A percentile compares a stretch with the other conserved stretches of the same genome.
Evolutionary conservation across 129 eudicot species (phyloP).

Genomic region (Flaveria ramosissima): DNA sequence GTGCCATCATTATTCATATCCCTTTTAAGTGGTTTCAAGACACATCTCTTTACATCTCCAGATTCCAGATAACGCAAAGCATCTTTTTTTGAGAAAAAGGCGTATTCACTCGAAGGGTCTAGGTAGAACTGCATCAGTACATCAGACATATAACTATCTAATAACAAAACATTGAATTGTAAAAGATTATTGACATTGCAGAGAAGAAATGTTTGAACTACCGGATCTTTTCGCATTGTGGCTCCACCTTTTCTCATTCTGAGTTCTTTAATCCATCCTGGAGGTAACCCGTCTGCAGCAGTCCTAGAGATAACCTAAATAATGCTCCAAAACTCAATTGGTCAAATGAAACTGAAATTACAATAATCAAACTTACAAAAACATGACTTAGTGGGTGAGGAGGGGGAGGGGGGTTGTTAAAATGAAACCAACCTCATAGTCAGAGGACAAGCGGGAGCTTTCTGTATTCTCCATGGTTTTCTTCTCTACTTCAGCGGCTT

Average conservation of each 20-base stretch:
- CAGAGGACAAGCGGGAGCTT: slow-evolving; percentile 20
- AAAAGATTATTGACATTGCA: neutral
- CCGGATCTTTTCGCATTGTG: slow-evolving; percentile 49
- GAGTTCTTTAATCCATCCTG: slow-evolving; percentile 79
- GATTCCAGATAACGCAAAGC: slow-evolving; percentile 71
- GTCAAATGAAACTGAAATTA: slow-evolving; percentile 8
- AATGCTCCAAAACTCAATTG: slow-evolving; percentile 28
- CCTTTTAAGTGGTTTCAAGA: slow-evolving; percentile 46
- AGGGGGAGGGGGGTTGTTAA: neutral
- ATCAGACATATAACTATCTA: slow-evolving; percentile 4
- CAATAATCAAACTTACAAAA: slow-evolving; percentile 3
- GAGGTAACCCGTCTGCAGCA: slow-evolving; percentile 59
- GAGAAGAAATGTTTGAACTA: slow-evolving; percentile 22
- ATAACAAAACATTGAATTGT: neutral
- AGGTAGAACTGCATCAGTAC: slow-evolving; percentile 50
- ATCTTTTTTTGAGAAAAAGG: slow-evolving; percentile 65
- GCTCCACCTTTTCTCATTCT: slow-evolving; percentile 40
- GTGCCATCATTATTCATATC: slow-evolving; percentile 32
- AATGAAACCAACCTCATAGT: slow-evolving; percentile 37
- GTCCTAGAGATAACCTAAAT: slow-evolving; percentile 52
- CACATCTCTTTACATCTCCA: slow-evolving; percentile 58
- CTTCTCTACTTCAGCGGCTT: slow-evolving; percentile 20
- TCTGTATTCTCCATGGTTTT: slow-evolving; percentile 27
- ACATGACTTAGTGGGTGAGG: slow-evolving; percentile 8
- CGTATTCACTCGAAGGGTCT: slow-evolving; percentile 62